phyloP scores from a whole-genome alignment of 1,139 yeast species.

The Debaryomycetaceae sp. region DNA sequence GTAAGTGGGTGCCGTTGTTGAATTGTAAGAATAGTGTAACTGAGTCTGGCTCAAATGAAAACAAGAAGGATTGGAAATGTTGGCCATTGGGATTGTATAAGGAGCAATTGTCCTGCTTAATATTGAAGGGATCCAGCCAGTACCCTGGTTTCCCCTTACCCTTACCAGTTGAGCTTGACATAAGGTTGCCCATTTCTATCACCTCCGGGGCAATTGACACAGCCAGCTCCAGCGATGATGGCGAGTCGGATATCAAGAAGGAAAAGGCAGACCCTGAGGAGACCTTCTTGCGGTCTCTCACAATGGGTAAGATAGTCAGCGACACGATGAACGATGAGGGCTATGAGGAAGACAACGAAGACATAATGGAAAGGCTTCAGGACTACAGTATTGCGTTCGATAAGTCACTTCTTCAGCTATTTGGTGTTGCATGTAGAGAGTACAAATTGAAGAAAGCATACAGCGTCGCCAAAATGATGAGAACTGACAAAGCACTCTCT shows the following conservation, averaged over 20 bases:
- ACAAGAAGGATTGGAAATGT: constrained; percentile 53
- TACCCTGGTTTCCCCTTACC: constrained; percentile 76
- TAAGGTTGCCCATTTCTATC: constrained; percentile 55
- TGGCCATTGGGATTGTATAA: constrained; percentile 87
- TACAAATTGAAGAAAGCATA: constrained; percentile 64
- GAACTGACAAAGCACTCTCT: constrained; percentile 71
- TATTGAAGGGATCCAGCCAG: constrained; percentile 58
- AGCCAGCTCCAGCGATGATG: constrained; percentile 14
- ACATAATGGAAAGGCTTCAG: constrained; percentile 44
- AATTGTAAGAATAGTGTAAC: constrained; percentile 60
- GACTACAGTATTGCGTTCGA: constrained; percentile 58
- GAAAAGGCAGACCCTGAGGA: constrained; percentile 44
- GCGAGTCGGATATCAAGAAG: constrained; percentile 19
- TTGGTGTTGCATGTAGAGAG: constrained; percentile 75
- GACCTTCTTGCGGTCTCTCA: constrained; percentile 39
- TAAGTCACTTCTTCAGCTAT: constrained; percentile 67
- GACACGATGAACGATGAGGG: constrained; percentile 37
- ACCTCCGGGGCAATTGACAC: constrained; percentile 17
- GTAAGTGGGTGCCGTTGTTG: constrained; percentile 86
- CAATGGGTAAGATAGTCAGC: constrained; percentile 48
- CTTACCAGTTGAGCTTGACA: constrained; percentile 72
- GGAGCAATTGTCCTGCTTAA: constrained; percentile 68
- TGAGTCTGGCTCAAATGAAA: constrained; percentile 45
- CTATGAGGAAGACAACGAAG: constrained; percentile 34
- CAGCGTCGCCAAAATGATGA: constrained; percentile 65